Evolutionary conservation across 495 filamentous ascomycete species (phyloP).

Genomic region (Delitschia confertaspora): DNA sequence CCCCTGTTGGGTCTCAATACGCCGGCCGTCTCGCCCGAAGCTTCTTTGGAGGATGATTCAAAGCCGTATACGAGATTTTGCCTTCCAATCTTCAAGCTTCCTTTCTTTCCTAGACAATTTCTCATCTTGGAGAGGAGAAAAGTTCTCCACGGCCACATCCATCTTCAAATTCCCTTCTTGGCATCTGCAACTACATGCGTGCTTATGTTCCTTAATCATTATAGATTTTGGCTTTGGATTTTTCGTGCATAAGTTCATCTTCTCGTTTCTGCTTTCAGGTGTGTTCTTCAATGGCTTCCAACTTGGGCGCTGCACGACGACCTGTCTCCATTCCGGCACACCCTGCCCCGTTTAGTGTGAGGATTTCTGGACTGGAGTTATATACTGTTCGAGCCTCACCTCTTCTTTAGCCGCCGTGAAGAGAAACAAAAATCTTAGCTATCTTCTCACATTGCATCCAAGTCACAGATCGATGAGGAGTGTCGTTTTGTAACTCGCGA

Average conservation of each 20-base stretch:
- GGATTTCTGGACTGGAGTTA: too few species aligned
- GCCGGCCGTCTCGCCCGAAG: conserved; percentile 12
- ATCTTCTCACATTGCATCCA: background rate
- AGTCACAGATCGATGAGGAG: background rate
- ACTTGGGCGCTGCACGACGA: background rate
- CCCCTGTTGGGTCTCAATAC: too few species aligned
- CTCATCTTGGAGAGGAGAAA: conserved; percentile 10
- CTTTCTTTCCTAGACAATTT: conserved; percentile 5
- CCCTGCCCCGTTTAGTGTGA: too few species aligned
- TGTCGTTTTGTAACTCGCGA: background rate
- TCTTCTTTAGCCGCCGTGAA: conserved; percentile 1
- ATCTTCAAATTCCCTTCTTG: too few species aligned
- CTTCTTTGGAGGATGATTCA: conserved; percentile 4
- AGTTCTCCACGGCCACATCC: too few species aligned
- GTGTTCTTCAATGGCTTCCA: background rate
- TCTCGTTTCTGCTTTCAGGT: background rate
- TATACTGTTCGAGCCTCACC: background rate
- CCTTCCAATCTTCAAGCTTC: background rate
- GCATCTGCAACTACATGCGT: too few species aligned
- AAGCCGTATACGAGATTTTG: background rate
- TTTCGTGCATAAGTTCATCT: conserved; percentile 11
- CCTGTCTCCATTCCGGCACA: too few species aligned
- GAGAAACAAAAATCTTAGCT: conserved; percentile 10
- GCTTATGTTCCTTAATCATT: too few species aligned
- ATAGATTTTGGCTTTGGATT: conserved; percentile 1